These are phyloP conservation scores for Corymbia calophylla DNA, from an alignment of 441 rosid species.

Conservation along the genomic window DNA sequence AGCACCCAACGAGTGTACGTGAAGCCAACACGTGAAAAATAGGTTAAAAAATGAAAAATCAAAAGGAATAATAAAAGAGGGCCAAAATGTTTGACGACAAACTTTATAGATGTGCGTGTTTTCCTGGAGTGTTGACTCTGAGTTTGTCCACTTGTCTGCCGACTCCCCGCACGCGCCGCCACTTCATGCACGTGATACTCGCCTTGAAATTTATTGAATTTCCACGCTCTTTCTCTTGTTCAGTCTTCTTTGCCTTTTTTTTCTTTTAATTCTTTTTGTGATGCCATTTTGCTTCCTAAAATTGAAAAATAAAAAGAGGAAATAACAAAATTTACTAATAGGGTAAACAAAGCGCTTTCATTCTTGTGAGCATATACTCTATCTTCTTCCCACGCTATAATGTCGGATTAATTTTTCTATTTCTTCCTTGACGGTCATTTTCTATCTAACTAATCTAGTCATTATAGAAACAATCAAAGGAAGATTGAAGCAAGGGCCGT, in stretches of 20 bases:
- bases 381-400: background rate
- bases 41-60: background rate
- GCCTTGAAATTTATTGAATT: background rate
- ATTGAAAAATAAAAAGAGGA: accelerated
- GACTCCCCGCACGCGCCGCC: background rate
- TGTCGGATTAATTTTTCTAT: accelerated
- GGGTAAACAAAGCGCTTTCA: background rate
- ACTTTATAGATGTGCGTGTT: background rate
- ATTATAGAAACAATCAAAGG: background rate
- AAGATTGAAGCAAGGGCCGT: background rate
- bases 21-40: background rate
- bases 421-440: accelerated
- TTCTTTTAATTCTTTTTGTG: accelerated
- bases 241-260: background rate
- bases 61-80: background rate
- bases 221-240: background rate
- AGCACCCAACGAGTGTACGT: background rate
- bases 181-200: background rate
- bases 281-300: background rate
- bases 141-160: background rate
- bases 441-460: accelerated
- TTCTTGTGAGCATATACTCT: accelerated
- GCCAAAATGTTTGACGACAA: background rate
- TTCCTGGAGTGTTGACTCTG: background rate
- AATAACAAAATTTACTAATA: background rate